Evolutionary conservation across 148 eudicot species (phyloP).

Genomic region (Beta vulgaris): DNA sequence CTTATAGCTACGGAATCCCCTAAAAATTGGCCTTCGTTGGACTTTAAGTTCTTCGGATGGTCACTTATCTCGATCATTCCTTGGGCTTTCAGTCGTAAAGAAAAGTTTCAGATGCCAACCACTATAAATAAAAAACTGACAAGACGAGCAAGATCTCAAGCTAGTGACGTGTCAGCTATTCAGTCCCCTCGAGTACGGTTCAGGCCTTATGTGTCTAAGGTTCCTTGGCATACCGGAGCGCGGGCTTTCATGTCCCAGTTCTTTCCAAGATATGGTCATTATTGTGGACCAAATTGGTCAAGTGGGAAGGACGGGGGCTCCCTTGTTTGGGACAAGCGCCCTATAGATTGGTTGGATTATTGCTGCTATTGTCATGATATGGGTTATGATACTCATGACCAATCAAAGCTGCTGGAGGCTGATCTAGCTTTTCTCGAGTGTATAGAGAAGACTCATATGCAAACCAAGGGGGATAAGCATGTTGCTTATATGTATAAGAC

Average conservation of each 20-base stretch:
- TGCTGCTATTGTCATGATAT: conserved; percentile 99
- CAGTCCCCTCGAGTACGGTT: conserved; percentile 52
- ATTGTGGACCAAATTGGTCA: conserved; percentile 99
- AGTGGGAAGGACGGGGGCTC: conserved; percentile 94
- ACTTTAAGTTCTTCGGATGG: conserved; percentile 46
- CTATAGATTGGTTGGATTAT: conserved; percentile 96
- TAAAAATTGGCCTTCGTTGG: conserved; percentile 32
- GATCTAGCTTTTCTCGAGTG: conserved; percentile 94
- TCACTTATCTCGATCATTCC: conserved; percentile 62
- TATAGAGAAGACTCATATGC: conserved; percentile 77
- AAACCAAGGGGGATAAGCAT: conserved; percentile 59
- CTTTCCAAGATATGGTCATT: conserved; percentile 96
- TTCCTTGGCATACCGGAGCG: conserved; percentile 96
- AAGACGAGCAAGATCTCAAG: conserved; percentile 41
- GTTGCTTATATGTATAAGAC: conserved; percentile 68
- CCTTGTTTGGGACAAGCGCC: conserved; percentile 86
- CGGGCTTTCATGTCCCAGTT: conserved; percentile 82
- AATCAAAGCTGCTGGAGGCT: conserved; percentile 89
- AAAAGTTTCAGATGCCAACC: conserved; percentile 51
- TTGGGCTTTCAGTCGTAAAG: conserved; percentile 50
- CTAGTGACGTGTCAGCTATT: conserved; percentile 22
- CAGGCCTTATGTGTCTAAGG: conserved; percentile 90
- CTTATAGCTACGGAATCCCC: conserved; percentile 24
- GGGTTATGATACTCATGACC: conserved; percentile 88
- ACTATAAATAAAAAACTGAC: conserved; percentile 60